A percentile compares a stretch with the other conserved stretches of the same genome.
Evolutionary conservation across 2,329 filamentous ascomycete genomes (phyloP).

Genomic region (Aspergillus fumigatiaffinis): DNA sequence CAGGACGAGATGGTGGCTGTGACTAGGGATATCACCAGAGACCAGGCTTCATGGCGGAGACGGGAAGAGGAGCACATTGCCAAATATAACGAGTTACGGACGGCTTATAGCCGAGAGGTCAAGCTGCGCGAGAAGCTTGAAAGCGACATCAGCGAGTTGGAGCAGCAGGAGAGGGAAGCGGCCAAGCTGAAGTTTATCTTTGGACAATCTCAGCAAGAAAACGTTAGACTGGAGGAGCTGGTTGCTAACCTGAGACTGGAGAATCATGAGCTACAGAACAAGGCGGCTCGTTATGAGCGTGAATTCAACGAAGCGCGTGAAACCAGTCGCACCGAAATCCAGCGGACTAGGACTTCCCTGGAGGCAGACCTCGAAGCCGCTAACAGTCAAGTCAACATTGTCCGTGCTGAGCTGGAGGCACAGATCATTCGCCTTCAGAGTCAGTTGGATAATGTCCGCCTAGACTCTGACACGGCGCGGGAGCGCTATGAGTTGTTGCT

Average conservation of each 20-base stretch:
- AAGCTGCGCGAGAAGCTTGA: slow-evolving; percentile 60
- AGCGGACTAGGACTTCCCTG: slow-evolving; percentile 72
- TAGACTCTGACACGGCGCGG: slow-evolving; percentile 77
- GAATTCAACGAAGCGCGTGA: slow-evolving; percentile 83
- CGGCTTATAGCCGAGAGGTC: slow-evolving; percentile 64
- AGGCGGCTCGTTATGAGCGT: slow-evolving; percentile 66
- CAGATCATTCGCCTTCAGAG: slow-evolving; percentile 68
- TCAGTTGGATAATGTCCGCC: slow-evolving; percentile 71
- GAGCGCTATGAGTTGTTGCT: slow-evolving; percentile 79
- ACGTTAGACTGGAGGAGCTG: slow-evolving; percentile 61
- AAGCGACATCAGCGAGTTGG: slow-evolving; percentile 56
- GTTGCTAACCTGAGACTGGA: slow-evolving; percentile 47
- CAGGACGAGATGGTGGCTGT: slow-evolving; percentile 83
- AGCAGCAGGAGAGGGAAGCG: slow-evolving; percentile 70
- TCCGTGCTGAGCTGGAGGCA: slow-evolving; percentile 76
- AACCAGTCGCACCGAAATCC: slow-evolving; percentile 72
- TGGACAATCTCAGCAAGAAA: slow-evolving; percentile 57
- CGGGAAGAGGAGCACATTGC: slow-evolving; percentile 56
- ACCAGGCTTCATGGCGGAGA: slow-evolving; percentile 74
- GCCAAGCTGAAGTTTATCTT: slow-evolving; percentile 76
- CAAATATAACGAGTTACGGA: slow-evolving; percentile 52
- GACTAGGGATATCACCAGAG: slow-evolving; percentile 73
- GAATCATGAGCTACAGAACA: slow-evolving; percentile 68
- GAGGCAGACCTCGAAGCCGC: slow-evolving; percentile 78
- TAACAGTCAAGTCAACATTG: slow-evolving; percentile 78